These are phyloP conservation scores for Kwoniella sp. DNA, from an alignment of 768 basidiomycete species.

Conservation along the genomic window DNA sequence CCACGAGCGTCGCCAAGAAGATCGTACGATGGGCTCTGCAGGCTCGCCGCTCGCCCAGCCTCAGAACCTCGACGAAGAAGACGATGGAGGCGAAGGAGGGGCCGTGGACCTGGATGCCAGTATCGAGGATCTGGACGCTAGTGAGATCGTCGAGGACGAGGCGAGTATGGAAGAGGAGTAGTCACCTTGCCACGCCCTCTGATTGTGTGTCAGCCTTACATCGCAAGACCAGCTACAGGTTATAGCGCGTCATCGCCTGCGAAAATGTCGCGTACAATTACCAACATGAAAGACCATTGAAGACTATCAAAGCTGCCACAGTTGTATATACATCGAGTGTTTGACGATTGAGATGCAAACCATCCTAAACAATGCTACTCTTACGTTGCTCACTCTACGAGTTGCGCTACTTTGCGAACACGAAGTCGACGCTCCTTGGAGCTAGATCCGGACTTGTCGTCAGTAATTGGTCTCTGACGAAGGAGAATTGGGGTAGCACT, in stretches of 20 bases:
- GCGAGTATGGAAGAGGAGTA: constrained; percentile 33
- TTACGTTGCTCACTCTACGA: too few species aligned
- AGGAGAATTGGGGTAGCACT: constrained; percentile 2
- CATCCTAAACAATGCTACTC: too few species aligned
- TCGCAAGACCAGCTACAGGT: too few species aligned
- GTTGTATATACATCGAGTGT: too few species aligned
- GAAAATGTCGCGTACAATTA: too few species aligned
- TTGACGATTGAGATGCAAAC: too few species aligned
- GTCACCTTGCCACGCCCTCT: not conserved
- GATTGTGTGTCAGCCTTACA: too few species aligned
- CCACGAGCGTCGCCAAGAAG: constrained; percentile 46
- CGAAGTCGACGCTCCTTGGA: constrained; percentile 46
- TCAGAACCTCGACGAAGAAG: constrained; percentile 12
- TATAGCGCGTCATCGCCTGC: too few species aligned
- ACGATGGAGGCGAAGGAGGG: constrained; percentile 24
- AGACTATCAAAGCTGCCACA: too few species aligned
- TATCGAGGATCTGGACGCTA: constrained; percentile 40
- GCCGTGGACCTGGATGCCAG: constrained; percentile 48
- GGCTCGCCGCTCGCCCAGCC: constrained; percentile 14
- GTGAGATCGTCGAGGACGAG: constrained; percentile 24
- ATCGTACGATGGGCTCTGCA: constrained; percentile 26
- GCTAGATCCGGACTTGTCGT: constrained; percentile 20
- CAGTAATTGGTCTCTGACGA: not conserved
- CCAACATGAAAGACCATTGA: too few species aligned
- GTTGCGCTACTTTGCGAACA: constrained; percentile 39